Conservation (phyloP, 352 stramenopile genomes). For the Pythium inflatum region DNA sequence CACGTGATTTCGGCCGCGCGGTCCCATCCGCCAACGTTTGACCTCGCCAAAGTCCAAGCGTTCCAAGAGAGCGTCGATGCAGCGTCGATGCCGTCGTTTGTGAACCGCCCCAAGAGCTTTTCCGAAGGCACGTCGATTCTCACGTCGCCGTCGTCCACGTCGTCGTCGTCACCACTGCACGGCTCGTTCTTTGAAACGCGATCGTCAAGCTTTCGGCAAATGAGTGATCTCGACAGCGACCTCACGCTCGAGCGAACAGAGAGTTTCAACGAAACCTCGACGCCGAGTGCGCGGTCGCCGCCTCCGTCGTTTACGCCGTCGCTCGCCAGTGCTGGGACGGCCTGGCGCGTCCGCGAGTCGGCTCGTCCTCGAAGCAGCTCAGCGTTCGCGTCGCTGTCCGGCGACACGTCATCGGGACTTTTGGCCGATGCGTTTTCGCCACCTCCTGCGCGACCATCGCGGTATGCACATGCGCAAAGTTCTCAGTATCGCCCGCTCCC, state of each 20-base stretch:
- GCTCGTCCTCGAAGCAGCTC: constrained; percentile 32
- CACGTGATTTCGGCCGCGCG: constrained; percentile 48
- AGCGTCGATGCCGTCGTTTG: not conserved
- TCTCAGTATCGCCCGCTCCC: constrained; percentile 15
- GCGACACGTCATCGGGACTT: not conserved
- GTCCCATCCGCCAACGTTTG: constrained; percentile 55
- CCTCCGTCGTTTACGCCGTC: constrained; percentile 33
- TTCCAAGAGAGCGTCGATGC: constrained; percentile 59
- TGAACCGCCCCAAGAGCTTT: constrained; percentile 58
- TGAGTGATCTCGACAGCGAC: constrained; percentile 7
- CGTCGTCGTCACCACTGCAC: constrained; percentile 64
- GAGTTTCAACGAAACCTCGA: not conserved
- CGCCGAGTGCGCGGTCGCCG: constrained; percentile 25
- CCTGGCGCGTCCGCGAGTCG: constrained; percentile 24
- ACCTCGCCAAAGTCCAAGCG: constrained; percentile 64
- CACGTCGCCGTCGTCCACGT: constrained; percentile 66
- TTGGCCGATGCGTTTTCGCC: constrained; percentile 12
- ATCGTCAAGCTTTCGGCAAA: constrained; percentile 1
- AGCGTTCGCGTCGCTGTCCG: constrained; percentile 24
- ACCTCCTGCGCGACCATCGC: constrained; percentile 5
- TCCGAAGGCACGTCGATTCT: constrained; percentile 66
- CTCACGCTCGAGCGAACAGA: not conserved
- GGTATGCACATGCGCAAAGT: constrained; percentile 2
- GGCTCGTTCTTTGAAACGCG: constrained; percentile 55
- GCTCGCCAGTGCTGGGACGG: constrained; percentile 4